Base-by-base conservation (phyloP, 2,329 filamentous ascomycete genomes). In the Fusarium incarnatum region DNA sequence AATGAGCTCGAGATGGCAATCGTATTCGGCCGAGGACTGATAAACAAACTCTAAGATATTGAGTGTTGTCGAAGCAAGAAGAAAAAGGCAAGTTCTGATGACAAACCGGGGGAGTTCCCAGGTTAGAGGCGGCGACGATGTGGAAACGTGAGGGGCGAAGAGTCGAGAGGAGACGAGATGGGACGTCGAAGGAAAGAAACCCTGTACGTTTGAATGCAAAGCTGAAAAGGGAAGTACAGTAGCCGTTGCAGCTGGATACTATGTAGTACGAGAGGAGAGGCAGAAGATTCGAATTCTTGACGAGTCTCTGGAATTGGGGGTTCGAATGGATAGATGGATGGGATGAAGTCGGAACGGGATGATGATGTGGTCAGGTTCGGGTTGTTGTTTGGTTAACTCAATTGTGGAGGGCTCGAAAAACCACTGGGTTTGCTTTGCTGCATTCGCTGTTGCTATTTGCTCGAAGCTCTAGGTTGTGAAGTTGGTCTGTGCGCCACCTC, bases 111-210 rank as follows among this genome's bases (percentile, higher is more conserved):
- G 67, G 49, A 25, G 60, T 71, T 71, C 60, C 61, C 56, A 60
- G 70, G 68, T 71, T n/a, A 53, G 49, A 53, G 49, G 49, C 49
- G 34, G 23, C 49, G 66, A 58, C 67, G 66, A 71, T 59, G 70
- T 54, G 64, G 53, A 72, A 65, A 53, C 58, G 63, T 68, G 73
- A 75, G 71, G 73, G 67, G 73, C 59, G 73, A 48, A 68, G 64
- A 47, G 71, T 65, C 56, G 69, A 60, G 59, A 65, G 56, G 20
- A 44, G 23, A 47, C 48, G 61, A 70, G 30, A 63, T 49, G 23
- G 60, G 60, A 63, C 41, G 64, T 57, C 56, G 58, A 67, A 67
- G 45, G 64, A 67, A 55, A 60, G 68, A 61, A 64, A 62, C 54
- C 64, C 54, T 56, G 57, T 40, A 42, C 42, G 34, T 37, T 30